Evolutionary conservation across 176 grass and related monocot species (phyloP), one percentile per base, ranked within the genome.

Genomic region (Metroxylon sagu): DNA sequence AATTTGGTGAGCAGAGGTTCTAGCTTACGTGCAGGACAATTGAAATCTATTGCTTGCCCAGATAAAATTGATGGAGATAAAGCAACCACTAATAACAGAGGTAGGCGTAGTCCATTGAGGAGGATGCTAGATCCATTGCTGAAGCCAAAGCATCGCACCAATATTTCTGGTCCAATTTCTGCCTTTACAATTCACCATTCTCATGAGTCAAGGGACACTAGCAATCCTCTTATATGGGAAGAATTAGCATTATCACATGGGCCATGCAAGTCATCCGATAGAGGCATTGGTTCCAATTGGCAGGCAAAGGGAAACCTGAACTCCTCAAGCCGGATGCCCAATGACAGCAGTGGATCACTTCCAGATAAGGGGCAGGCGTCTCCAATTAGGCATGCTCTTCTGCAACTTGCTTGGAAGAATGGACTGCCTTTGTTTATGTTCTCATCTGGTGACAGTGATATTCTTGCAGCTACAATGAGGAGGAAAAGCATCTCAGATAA

Each of bases 111-210:
- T 60, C 94, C 94, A 29, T 70, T 98, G 29, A 89, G 94, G 80
- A 92, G 84, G 61, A 83, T 98, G 87, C 66, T 93, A 21, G 85
- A 98, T 81, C 85, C 94, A 81, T 74, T 98, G 52, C 74, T 98
- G 59, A 93, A 79, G 50, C 73, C 93, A 57, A 88, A 70, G 48
- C 78, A 62, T 50, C 48, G 78, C 71, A 8, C 50, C 16, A 62
- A 61, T 50, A 48, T 57, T 64, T 76, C 78, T 70, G 62, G 59
- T 49, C 81, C 74, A 79, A 59, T 77, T 23, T 54, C 53, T 56
- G 48, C 69, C 73, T 67, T 65, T 74, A 71, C 72, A 50, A 74
- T 65, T 77, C 82, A 62, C 0, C 68, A 82, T 39, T 90, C 75
- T 71, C 50, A 74, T 57, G 65, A 79, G 50, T 65, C 69, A 50